These are phyloP conservation scores for Gloeopeniophorella convolvens DNA, from an alignment of 768 basidiomycete species.

Conservation along the genomic window DNA sequence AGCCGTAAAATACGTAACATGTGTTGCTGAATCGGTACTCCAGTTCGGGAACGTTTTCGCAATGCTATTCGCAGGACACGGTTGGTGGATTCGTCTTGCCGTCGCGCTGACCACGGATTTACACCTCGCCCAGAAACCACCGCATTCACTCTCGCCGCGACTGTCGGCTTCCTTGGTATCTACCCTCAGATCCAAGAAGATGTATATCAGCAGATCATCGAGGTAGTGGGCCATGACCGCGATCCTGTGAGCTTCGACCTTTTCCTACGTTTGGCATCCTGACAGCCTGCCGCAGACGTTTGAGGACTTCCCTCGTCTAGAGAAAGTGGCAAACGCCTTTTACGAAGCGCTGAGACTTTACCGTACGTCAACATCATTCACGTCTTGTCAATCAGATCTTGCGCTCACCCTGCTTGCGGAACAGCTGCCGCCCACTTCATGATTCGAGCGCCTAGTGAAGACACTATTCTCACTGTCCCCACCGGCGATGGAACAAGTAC, in stretches of 20 bases:
- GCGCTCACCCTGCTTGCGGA: background rate
- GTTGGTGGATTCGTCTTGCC: background rate
- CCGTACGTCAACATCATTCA: slow-evolving; percentile 24
- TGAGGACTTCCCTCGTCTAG: slow-evolving; percentile 27
- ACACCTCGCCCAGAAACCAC: slow-evolving; percentile 27
- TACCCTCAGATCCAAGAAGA: slow-evolving; percentile 29
- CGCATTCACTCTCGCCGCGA: slow-evolving; percentile 29
- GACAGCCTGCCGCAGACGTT: slow-evolving; percentile 14
- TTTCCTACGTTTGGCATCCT: no score
- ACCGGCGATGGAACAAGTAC: slow-evolving; percentile 14
- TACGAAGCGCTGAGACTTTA: slow-evolving; percentile 32
- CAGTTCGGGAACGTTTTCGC: slow-evolving; percentile 21
- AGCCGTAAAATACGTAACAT: background rate
- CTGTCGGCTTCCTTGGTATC: slow-evolving; percentile 28
- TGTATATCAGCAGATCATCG: slow-evolving; percentile 27
- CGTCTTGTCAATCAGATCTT: background rate
- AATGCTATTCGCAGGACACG: slow-evolving; percentile 22
- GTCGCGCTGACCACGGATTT: background rate
- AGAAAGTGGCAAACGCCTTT: slow-evolving; percentile 27
- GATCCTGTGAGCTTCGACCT: no score
- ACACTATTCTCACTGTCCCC: slow-evolving; percentile 23
- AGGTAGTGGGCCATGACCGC: slow-evolving; percentile 22
- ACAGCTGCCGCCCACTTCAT: slow-evolving; percentile 29
- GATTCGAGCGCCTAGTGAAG: slow-evolving; percentile 27
- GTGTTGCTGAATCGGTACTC: background rate